A percentile compares a stretch with the other conserved stretches of the same genome.
phyloP scores from a whole-genome alignment of 1,284 basidiomycete genomes.

The Leucoagaricus sp. region DNA sequence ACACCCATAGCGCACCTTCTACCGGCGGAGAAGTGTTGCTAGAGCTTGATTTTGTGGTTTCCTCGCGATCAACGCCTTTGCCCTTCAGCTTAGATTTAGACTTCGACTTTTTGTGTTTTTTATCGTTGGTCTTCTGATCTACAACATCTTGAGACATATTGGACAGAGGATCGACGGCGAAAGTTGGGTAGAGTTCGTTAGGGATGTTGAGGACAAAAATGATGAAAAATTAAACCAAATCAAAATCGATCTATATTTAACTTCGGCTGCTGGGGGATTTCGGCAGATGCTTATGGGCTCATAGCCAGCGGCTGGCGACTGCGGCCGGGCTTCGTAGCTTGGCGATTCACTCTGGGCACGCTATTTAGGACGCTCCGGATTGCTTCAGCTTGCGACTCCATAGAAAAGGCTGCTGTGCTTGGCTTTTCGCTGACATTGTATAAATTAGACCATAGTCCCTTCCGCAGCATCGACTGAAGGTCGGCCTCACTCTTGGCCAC shows the following conservation, averaged over 20 bases:
- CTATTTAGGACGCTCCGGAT: neutral
- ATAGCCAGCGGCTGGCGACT: neutral
- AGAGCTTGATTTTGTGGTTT: neutral
- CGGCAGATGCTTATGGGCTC: neutral
- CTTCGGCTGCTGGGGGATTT: neutral
- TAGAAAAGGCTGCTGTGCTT: neutral
- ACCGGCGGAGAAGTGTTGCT: neutral
- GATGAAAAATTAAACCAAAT: neutral
- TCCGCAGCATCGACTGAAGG: no score
- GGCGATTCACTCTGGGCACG: neutral
- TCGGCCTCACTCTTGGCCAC: no score
- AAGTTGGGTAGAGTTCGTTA: neutral
- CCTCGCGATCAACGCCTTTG: conserved; percentile 12
- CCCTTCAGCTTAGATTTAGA: conserved; percentile 16
- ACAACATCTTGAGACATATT: neutral
- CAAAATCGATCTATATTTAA: neutral
- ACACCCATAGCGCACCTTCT: neutral
- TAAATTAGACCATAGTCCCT: neutral
- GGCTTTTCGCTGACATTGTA: no score
- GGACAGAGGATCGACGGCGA: neutral
- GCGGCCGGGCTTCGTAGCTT: neutral
- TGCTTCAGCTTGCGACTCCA: neutral
- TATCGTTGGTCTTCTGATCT: conserved; percentile 10
- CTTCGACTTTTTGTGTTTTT: conserved; percentile 25
- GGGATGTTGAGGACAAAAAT: neutral